Evolutionary conservation across 768 basidiomycete species (phyloP).

Genomic region (Phanerochaete carnosa): DNA sequence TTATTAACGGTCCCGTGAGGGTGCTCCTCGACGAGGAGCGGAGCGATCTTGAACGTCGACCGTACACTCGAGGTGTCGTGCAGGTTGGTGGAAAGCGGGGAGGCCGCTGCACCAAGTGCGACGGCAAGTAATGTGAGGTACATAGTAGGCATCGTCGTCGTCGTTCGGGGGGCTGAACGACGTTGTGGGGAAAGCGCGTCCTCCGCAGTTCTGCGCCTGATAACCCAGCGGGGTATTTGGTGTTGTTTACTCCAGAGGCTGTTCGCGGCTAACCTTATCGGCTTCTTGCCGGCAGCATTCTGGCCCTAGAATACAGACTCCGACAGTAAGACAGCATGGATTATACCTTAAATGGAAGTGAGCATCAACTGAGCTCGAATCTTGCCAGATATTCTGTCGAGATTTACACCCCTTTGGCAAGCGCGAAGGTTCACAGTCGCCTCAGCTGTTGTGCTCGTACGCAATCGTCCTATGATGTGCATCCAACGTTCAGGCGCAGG

Average conservation of each 20-base stretch:
- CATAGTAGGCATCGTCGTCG: constrained; percentile 26
- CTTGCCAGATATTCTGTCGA: neutral
- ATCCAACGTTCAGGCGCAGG: neutral
- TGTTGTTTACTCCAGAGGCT: constrained; percentile 9
- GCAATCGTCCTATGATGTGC: neutral
- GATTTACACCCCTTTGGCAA: too few species aligned
- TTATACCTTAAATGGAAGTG: neutral
- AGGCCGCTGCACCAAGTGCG: constrained; percentile 35
- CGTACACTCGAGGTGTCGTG: constrained; percentile 31
- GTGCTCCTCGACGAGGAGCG: constrained; percentile 54
- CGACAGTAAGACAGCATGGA: neutral
- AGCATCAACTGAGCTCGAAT: neutral
- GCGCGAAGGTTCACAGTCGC: too few species aligned
- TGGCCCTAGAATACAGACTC: neutral
- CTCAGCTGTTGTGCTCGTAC: neutral
- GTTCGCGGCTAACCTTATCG: constrained; percentile 4
- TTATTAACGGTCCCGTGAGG: constrained; percentile 76
- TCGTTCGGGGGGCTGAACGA: constrained; percentile 21
- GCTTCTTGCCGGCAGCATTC: neutral
- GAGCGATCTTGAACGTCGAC: constrained; percentile 53
- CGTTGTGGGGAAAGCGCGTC: constrained; percentile 9
- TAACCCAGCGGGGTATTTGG: constrained; percentile 16
- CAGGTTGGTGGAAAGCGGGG: constrained; percentile 43
- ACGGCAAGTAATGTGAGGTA: constrained; percentile 34
- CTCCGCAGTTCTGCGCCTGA: constrained; percentile 12